phyloP scores from a whole-genome alignment of 495 filamentous ascomycete species.

The Letharia columbiana region DNA sequence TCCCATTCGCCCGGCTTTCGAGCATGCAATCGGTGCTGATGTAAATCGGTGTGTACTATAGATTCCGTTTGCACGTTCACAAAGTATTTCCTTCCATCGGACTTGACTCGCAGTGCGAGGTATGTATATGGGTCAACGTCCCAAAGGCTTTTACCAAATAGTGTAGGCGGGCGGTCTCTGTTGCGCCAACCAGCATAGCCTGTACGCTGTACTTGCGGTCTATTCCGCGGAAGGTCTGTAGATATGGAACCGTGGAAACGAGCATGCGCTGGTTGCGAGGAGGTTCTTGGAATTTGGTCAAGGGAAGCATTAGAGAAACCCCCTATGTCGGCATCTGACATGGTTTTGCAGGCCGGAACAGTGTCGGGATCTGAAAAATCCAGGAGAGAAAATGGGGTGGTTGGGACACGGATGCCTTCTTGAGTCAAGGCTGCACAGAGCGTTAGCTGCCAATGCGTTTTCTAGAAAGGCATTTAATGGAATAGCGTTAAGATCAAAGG shows the following conservation, averaged over 20 bases:
- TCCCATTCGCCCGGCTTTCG: constrained; percentile 83
- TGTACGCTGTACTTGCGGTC: constrained; percentile 56
- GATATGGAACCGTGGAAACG: constrained; percentile 85
- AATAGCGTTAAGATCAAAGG: not conserved
- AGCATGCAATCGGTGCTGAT: constrained; percentile 86
- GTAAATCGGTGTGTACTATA: constrained; percentile 83
- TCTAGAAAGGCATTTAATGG: not conserved
- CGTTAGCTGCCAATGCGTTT: not conserved
- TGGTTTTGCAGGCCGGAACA: constrained; percentile 62
- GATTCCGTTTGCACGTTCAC: constrained; percentile 94
- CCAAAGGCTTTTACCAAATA: constrained; percentile 79
- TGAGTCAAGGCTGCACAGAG: constrained; percentile 38
- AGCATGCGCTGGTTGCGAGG: constrained; percentile 47
- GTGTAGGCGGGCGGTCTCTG: constrained; percentile 42
- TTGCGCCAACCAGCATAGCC: constrained; percentile 91
- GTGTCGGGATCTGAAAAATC: constrained; percentile 55
- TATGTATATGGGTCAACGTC: constrained; percentile 83
- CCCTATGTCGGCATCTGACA: constrained; percentile 80
- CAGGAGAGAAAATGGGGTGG: constrained; percentile 41
- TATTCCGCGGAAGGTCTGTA: constrained; percentile 67
- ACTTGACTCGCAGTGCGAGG: constrained; percentile 81
- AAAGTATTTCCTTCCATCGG: constrained; percentile 85
- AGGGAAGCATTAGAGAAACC: constrained; percentile 69
- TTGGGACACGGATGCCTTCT: constrained; percentile 42
- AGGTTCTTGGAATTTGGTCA: constrained; percentile 49